These are phyloP conservation scores for Ganoderma leucocontextum DNA, from an alignment of 1,284 basidiomycete species.

Conservation along the genomic window DNA sequence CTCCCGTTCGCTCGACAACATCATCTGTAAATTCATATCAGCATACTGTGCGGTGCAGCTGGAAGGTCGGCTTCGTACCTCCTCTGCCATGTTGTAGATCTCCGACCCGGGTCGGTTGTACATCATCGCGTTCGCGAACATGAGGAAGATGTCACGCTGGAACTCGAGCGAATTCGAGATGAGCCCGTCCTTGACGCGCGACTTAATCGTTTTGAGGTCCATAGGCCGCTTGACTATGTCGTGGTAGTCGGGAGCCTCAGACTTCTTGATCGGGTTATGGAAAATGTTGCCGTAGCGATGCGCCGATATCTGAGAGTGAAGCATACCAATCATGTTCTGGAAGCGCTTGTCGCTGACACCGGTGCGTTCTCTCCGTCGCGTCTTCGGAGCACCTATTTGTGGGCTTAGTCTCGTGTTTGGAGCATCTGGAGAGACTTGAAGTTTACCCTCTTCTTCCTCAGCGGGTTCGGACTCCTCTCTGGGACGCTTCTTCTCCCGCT, in stretches of 20 bases:
- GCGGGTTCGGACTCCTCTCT: conserved; percentile 74
- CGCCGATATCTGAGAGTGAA: conserved; percentile 83
- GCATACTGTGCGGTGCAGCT: not conserved
- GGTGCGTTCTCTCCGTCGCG: conserved; percentile 43
- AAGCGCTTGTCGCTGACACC: conserved; percentile 70
- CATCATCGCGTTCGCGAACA: conserved; percentile 97
- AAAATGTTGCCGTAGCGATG: conserved; percentile 91
- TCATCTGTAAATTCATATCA: conserved; percentile 66
- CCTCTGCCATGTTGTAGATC: conserved; percentile 89
- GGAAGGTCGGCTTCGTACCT: conserved; percentile 54
- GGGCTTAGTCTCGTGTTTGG: conserved; percentile 36
- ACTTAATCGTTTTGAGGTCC: conserved; percentile 91
- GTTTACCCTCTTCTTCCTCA: conserved; percentile 70
- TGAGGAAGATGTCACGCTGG: conserved; percentile 88
- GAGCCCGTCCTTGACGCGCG: conserved; percentile 81
- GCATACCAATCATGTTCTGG: conserved; percentile 80
- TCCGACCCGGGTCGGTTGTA: conserved; percentile 89
- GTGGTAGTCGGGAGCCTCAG: conserved; percentile 90
- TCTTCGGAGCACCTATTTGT: conserved; percentile 29
- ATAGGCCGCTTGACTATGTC: conserved; percentile 92
- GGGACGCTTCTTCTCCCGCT: conserved; percentile 67
- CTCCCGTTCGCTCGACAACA: conserved; percentile 81
- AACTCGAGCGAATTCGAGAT: conserved; percentile 87
- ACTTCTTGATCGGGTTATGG: conserved; percentile 87
- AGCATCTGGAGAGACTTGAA: not conserved